phyloP scores from a whole-genome alignment of 768 basidiomycete species.

The Dendrothele bispora region DNA sequence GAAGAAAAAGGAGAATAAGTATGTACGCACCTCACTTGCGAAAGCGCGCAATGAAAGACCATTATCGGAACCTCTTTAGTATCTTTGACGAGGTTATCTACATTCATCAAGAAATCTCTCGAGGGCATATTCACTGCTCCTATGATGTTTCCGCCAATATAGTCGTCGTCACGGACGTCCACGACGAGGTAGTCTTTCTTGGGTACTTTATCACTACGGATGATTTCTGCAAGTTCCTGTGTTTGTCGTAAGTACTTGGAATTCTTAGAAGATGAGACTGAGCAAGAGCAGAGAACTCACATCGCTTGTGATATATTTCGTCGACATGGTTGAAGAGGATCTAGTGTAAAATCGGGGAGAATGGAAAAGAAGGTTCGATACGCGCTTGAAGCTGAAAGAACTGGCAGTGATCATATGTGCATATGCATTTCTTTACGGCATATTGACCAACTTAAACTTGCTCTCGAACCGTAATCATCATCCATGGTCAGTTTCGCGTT shows the following conservation, averaged over 20 bases:
- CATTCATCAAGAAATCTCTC: slow-evolving; percentile 49
- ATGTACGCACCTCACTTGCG: slow-evolving; percentile 70
- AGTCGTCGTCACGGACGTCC: slow-evolving; percentile 87
- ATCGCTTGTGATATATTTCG: slow-evolving; percentile 40
- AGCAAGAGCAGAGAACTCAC: slow-evolving; percentile 20
- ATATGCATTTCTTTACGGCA: no score
- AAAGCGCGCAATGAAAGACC: slow-evolving; percentile 79
- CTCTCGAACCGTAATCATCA: no score
- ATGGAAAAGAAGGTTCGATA: no score
- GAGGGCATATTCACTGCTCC: slow-evolving; percentile 65
- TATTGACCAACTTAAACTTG: no score
- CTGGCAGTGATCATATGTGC: no score
- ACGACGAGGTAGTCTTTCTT: slow-evolving; percentile 73
- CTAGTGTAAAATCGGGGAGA: no score
- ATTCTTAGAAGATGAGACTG: slow-evolving; percentile 3
- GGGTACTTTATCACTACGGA: slow-evolving; percentile 61
- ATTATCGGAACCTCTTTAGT: slow-evolving; percentile 62
- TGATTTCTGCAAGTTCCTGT: slow-evolving; percentile 71
- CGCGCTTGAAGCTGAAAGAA: neutral
- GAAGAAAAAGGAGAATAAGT: no score
- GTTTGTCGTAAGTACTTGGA: no score
- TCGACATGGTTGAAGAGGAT: slow-evolving; percentile 20
- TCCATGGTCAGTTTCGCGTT: no score
- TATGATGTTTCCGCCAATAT: slow-evolving; percentile 76
- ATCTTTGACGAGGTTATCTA: slow-evolving; percentile 58